These are phyloP conservation scores for Lentinula guzmanii DNA, from an alignment of 768 basidiomycete species.

Conservation along the genomic window DNA sequence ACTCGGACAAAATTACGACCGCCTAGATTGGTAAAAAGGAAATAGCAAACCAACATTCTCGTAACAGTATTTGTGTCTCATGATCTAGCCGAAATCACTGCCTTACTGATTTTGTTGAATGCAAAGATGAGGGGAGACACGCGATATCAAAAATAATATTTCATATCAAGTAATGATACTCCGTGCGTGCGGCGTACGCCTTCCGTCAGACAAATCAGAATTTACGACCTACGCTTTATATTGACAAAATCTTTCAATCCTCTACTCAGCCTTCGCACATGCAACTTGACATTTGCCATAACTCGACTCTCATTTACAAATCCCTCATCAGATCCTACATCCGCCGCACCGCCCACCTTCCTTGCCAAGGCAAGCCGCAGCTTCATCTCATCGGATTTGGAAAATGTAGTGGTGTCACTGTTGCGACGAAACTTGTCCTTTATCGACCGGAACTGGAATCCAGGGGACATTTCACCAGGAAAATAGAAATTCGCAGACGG, in stretches of 20 bases:
- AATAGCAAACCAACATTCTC: no score
- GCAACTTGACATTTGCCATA: not conserved
- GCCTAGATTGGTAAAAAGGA: constrained; percentile 13
- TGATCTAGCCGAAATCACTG: no score
- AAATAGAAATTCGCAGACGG: not conserved
- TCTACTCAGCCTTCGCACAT: not conserved
- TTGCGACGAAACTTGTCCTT: not conserved
- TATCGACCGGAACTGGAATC: not conserved
- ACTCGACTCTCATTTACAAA: not conserved
- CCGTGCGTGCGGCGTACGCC: no score
- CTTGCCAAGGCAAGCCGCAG: not conserved
- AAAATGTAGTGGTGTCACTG: not conserved
- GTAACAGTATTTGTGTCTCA: no score
- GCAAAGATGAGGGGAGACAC: no score
- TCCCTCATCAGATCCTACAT: not conserved
- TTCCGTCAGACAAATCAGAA: no score
- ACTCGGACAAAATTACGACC: constrained; percentile 28
- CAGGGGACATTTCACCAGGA: not conserved
- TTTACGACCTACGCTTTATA: not conserved
- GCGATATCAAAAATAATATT: not conserved
- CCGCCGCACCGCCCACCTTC: not conserved
- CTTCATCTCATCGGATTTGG: constrained; percentile 2
- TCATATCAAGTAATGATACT: no score
- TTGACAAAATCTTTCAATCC: not conserved
- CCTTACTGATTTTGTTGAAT: no score